These are phyloP conservation scores for Friedmanniomyces simplex DNA, from an alignment of 495 filamentous ascomycete genomes.

Conservation along the genomic window DNA sequence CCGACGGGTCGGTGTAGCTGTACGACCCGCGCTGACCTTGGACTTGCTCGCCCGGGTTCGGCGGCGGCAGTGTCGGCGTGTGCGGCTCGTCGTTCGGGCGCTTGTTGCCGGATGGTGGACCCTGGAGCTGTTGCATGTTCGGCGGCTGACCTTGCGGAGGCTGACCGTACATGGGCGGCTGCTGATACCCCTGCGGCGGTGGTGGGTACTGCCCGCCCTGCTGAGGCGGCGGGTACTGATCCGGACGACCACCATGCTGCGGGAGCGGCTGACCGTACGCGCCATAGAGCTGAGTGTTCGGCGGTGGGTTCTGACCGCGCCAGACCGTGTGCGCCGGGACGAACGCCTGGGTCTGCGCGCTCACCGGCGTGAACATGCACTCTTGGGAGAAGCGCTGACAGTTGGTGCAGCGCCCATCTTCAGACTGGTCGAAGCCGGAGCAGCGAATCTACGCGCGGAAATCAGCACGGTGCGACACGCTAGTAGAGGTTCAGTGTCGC, in stretches of 20 bases:
- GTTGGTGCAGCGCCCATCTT: slow-evolving; percentile 70
- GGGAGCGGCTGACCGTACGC: slow-evolving; percentile 65
- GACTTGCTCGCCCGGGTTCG: slow-evolving; percentile 27
- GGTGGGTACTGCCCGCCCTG: slow-evolving; percentile 5
- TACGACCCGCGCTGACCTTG: slow-evolving; percentile 23
- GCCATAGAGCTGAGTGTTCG: slow-evolving; percentile 48
- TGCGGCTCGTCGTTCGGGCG: slow-evolving; percentile 30
- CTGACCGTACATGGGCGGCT: slow-evolving; percentile 20
- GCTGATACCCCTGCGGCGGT: slow-evolving; percentile 13
- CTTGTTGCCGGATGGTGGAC: slow-evolving; percentile 23
- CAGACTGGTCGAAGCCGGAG: slow-evolving; percentile 68
- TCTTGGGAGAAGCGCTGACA: slow-evolving; percentile 74
- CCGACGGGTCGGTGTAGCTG: slow-evolving; percentile 28
- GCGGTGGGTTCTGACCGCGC: slow-evolving; percentile 28
- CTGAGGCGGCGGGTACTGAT: neutral
- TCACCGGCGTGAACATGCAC: slow-evolving; percentile 78
- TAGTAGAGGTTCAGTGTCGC: slow-evolving; percentile 5
- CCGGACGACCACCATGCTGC: slow-evolving; percentile 23
- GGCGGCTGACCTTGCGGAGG: slow-evolving; percentile 23
- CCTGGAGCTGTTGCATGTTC: slow-evolving; percentile 11
- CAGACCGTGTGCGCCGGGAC: slow-evolving; percentile 64
- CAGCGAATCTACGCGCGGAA: slow-evolving; percentile 56
- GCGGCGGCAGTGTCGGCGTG: slow-evolving; percentile 33
- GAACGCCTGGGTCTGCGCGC: slow-evolving; percentile 73
- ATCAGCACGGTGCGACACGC: slow-evolving; percentile 4